Evolutionary conservation across 2,329 filamentous ascomycete species (phyloP), one percentile per base, ranked within the genome.

Genomic region (Ambrosiella cleistominuta): DNA sequence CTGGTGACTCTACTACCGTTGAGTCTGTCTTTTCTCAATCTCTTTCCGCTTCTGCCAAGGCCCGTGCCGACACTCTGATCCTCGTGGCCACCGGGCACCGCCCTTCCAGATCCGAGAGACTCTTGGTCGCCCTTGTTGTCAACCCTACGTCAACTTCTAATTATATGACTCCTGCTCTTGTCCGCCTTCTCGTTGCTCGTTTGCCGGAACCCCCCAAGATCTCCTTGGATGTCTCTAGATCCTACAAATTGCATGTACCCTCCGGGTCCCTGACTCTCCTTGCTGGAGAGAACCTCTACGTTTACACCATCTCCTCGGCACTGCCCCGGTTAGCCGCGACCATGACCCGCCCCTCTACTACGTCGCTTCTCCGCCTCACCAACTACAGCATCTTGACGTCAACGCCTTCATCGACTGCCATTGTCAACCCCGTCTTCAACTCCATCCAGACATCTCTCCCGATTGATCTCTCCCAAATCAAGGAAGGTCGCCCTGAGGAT

Each of bases 381-480:
- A 78, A 77, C 59, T 80, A 83, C 7, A 80, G 84, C 3, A 68
- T 87, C 1, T 73, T 90, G 50, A 75, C 80, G 1, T 73, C 79
- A n/a, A 81, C 81, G 0, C 64, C 74, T 0, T 69, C 74, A 8
- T 73, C 75, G 0, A 76, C 85, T 45, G 75, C 72, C 47, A 72
- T 87, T 12, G 85, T 84, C 66, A 88, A 88, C 67, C 79, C 83
- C 39, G 79, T 82, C 60, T 89, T 82, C 66, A 77, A 72, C 37
- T 81, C 79, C 7, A 66, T 80, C n/a, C 79, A 81, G 63, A 75
- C 75, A 38, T 74, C 73, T 11, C 66, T 73, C 4, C 62, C 69
- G 1, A 62, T 77, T 54, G 71, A 78, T 54, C 63, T 74, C n/a
- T 71, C 71, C 0, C 69, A 69, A n/a, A 65, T 71, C 51, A 54